These are phyloP conservation scores for California macrophylla DNA, from an alignment of 441 rosid genomes.

Conservation along the genomic window DNA sequence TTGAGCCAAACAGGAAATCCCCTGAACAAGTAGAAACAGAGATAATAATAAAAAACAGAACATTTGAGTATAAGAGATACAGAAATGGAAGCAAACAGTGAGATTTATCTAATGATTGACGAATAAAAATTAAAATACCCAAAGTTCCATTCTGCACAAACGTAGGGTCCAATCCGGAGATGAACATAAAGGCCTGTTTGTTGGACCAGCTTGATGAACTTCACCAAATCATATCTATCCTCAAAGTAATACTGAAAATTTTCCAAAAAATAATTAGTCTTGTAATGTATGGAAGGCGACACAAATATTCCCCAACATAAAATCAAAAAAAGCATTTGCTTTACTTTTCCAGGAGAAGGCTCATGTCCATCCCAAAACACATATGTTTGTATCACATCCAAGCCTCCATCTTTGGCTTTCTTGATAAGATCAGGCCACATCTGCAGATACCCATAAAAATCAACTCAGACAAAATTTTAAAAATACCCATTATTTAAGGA, in stretches of 20 bases:
- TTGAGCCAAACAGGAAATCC: slow-evolving; percentile 31
- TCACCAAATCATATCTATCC: slow-evolving; percentile 15
- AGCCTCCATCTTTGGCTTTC: slow-evolving; percentile 10
- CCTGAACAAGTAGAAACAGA: slow-evolving; percentile 9
- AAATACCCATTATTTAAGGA: slow-evolving; percentile 1
- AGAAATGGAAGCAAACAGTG: not conserved
- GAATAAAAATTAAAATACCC: slow-evolving; percentile 14
- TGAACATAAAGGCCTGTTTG: slow-evolving; percentile 28
- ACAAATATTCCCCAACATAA: not conserved
- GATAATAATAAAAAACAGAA: not conserved
- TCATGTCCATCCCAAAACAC: slow-evolving; percentile 28
- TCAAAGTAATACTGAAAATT: slow-evolving; percentile 22
- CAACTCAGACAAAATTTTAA: not conserved
- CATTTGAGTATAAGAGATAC: not conserved
- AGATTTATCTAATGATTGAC: not conserved
- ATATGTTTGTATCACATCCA: slow-evolving; percentile 19
- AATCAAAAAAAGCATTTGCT: not conserved
- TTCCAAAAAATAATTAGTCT: not conserved
- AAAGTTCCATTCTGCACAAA: slow-evolving; percentile 28
- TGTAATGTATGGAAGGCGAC: not conserved
- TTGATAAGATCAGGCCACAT: slow-evolving; percentile 14
- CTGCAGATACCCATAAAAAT: slow-evolving; percentile 8
- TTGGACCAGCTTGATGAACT: slow-evolving; percentile 23
- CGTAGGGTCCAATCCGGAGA: slow-evolving; percentile 25
- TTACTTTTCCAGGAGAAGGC: slow-evolving; percentile 25